Evolutionary conservation across 176 grass and related monocot species (phyloP).

Genomic region (Rhynchospora pubera): DNA sequence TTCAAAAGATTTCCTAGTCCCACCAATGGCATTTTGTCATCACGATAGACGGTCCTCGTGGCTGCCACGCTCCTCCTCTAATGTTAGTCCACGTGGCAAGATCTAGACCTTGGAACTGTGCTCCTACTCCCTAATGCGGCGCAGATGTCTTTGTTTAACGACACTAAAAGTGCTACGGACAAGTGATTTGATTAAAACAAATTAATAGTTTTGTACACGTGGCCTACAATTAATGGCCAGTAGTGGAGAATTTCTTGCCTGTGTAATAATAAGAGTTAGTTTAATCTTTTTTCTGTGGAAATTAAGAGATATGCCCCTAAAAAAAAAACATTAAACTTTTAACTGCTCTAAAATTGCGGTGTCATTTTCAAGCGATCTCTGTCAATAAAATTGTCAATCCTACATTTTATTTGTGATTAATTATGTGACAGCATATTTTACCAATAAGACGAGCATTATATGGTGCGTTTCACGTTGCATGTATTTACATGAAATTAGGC

Average conservation of each 20-base stretch:
- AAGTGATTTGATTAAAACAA: not conserved
- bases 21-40: constrained; percentile 11
- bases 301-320: not conserved
- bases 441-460: too few relatives aligned
- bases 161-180: not conserved
- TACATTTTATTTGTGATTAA: too few relatives aligned
- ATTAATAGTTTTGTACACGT: not conserved
- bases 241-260: not conserved
- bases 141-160: not conserved
- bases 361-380: too few relatives aligned
- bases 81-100: not conserved
- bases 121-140: not conserved
- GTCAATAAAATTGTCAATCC: too few relatives aligned
- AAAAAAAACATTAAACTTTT: not conserved
- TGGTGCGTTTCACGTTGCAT: too few relatives aligned
- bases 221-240: not conserved
- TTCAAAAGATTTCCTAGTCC: constrained; percentile 1
- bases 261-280: not conserved
- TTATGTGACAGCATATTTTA: too few relatives aligned
- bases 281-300: not conserved
- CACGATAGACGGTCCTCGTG: constrained; percentile 7
- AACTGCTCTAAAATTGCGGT: too few relatives aligned
- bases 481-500: too few relatives aligned
- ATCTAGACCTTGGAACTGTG: not conserved
- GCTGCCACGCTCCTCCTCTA: not conserved